Conservation (phyloP, 2,329 filamentous ascomycete species). For the Diaporthe destruens region DNA sequence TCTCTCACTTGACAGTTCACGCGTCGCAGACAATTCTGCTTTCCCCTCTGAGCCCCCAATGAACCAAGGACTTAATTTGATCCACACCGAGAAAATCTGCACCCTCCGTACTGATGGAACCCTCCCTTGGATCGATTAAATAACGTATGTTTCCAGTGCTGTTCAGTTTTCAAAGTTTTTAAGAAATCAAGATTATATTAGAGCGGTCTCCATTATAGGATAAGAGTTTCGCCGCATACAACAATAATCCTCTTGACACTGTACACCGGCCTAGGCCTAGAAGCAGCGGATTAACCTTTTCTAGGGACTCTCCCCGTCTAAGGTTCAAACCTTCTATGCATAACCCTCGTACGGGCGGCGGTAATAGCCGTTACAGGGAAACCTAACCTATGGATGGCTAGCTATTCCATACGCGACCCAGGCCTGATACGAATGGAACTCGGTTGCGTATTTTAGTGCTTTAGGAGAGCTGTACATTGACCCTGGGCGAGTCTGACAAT, state of each 20-base stretch:
- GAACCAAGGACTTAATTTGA: not conserved
- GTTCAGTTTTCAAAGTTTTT: not conserved
- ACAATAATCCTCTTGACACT: not conserved
- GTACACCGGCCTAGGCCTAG: not conserved
- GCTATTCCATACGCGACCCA: not conserved
- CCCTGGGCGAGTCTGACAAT: too few relatives aligned
- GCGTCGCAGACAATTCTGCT: not conserved
- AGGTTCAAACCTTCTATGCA: slow-evolving; percentile 7
- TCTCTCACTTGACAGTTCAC: not conserved
- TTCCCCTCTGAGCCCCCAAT: too few relatives aligned
- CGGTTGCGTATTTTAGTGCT: slow-evolving; percentile 2
- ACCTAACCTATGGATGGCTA: too few relatives aligned
- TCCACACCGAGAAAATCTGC: not conserved
- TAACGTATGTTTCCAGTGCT: too few relatives aligned
- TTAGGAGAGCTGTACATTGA: not conserved
- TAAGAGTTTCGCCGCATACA: not conserved
- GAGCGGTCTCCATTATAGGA: not conserved
- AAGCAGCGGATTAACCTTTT: not conserved
- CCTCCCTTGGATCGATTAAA: not conserved
- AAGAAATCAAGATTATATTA: not conserved
- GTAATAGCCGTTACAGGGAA: not conserved
- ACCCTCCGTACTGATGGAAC: not conserved
- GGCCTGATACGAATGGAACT: not conserved
- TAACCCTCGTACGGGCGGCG: not conserved
- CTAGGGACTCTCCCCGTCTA: not conserved